Conservation (phyloP, 2,329 filamentous ascomycete species). For the Plectosphaerella sp. region DNA sequence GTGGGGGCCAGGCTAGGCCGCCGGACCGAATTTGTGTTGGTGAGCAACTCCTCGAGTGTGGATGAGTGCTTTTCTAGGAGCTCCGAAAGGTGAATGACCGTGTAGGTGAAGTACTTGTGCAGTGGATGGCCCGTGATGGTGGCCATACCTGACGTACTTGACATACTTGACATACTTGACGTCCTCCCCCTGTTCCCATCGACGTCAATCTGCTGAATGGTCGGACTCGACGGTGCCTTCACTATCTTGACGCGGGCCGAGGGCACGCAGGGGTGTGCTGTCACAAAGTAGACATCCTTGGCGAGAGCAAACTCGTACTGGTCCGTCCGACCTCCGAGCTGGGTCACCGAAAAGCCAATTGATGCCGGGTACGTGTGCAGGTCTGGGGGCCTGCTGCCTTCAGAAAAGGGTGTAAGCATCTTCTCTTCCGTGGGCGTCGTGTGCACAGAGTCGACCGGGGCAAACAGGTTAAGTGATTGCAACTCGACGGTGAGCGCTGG, state of each 20-base stretch:
- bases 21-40: conserved; percentile 24
- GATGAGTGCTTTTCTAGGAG: conserved; percentile 44
- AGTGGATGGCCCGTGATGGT: conserved; percentile 54
- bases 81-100: conserved; percentile 53
- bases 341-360: conserved; percentile 31
- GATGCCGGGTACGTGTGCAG: conserved; percentile 35
- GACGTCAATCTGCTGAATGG: conserved; percentile 53
- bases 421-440: conserved; percentile 39
- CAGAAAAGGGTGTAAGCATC: conserved; percentile 31
- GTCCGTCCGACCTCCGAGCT: conserved; percentile 33
- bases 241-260: conserved; percentile 53
- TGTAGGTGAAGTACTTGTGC: conserved; percentile 59
- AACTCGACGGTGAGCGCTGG: conserved; percentile 45
- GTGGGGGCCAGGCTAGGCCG: conserved; percentile 23
- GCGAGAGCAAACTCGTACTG: conserved; percentile 40
- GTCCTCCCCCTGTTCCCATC: conserved; percentile 38
- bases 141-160: conserved; percentile 40
- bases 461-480: conserved; percentile 43
- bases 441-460: conserved; percentile 37
- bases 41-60: conserved; percentile 40
- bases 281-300: conserved; percentile 61
- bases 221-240: conserved; percentile 55
- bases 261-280: conserved; percentile 60
- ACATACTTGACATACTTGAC: too few species aligned
- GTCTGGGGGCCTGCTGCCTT: conserved; percentile 21